Conservation (phyloP, 306 rosid genomes). For the Medicago arabica region DNA sequence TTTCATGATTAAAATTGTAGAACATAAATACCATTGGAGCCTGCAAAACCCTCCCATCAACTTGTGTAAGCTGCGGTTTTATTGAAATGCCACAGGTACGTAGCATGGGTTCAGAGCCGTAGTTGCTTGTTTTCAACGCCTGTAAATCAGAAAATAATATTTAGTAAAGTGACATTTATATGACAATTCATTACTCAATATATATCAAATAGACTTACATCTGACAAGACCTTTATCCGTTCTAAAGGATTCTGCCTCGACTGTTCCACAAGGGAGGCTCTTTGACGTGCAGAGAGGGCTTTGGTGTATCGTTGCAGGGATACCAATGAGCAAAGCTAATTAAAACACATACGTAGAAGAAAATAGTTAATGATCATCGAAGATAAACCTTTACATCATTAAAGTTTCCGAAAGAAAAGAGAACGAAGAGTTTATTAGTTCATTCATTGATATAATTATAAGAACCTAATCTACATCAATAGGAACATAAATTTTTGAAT, state of each 20-base stretch:
- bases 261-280: constrained; percentile 87
- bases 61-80: constrained; percentile 59
- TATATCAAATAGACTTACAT: constrained; percentile 49
- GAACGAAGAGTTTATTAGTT: no score
- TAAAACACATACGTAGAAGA: neutral
- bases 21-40: constrained; percentile 74
- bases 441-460: neutral
- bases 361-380: neutral
- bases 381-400: neutral
- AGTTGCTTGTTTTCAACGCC: constrained; percentile 72
- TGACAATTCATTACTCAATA: neutral
- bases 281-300: constrained; percentile 75
- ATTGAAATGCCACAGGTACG: constrained; percentile 69
- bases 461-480: neutral
- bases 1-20: neutral
- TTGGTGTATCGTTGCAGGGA: constrained; percentile 89
- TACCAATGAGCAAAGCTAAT: constrained; percentile 81
- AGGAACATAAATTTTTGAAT: neutral
- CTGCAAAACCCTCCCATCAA: constrained; percentile 86
- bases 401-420: neutral
- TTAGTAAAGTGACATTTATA: neutral
- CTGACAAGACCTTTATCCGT: constrained; percentile 74
- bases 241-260: constrained; percentile 95
- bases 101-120: constrained; percentile 80
- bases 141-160: constrained; percentile 39